Evolutionary conservation across 257 asterid genomes (phyloP).

Genomic region (Nyctanthes arbortristis): DNA sequence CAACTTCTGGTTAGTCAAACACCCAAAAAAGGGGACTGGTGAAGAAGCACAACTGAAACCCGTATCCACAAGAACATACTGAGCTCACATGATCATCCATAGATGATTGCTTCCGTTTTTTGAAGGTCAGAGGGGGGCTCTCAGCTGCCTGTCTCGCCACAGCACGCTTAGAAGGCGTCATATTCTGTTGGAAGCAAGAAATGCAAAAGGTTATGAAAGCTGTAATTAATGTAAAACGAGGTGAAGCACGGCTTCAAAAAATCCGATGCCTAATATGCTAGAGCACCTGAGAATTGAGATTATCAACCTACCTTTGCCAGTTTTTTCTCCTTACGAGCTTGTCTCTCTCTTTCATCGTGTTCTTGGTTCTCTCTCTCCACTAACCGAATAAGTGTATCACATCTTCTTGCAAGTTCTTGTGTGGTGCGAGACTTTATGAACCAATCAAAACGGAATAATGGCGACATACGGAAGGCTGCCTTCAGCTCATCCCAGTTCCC

Average conservation of each 20-base stretch:
- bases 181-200: conserved; percentile 35
- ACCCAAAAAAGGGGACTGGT: neutral
- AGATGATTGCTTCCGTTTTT: conserved; percentile 70
- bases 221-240: neutral
- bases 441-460: conserved; percentile 98
- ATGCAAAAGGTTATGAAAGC: neutral
- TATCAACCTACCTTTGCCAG: conserved; percentile 68
- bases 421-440: conserved; percentile 97
- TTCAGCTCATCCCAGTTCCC: conserved; percentile 99
- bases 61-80: conserved; percentile 37
- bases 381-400: conserved; percentile 87
- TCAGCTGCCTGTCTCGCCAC: conserved; percentile 72
- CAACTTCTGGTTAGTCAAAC: neutral
- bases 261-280: neutral
- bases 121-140: conserved; percentile 65
- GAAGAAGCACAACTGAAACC: neutral
- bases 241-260: neutral
- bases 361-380: conserved; percentile 97
- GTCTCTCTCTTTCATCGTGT: conserved; percentile 91
- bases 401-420: conserved; percentile 98
- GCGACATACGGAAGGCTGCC: conserved; percentile 95
- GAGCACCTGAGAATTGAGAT: neutral
- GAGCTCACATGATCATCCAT: conserved; percentile 83
- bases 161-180: conserved; percentile 77
- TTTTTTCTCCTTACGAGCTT: conserved; percentile 97